Evolutionary conservation across 768 basidiomycete species (phyloP), one percentile per base, ranked within the genome.

Genomic region (Grammothele lineata): DNA sequence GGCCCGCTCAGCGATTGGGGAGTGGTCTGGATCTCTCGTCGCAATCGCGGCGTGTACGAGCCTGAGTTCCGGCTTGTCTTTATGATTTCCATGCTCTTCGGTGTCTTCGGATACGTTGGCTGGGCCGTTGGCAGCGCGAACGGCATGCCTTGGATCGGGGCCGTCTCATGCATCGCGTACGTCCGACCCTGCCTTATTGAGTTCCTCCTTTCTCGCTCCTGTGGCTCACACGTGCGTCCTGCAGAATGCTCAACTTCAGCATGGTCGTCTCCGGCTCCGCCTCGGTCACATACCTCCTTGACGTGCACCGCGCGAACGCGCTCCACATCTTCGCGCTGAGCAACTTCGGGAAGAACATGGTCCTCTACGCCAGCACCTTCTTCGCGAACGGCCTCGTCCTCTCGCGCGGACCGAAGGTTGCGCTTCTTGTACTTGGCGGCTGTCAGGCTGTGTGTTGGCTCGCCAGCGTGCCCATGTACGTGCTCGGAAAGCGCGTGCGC

Each of bases 61-160:
- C 72, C 74, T 1, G 73, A 76, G 53, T 73, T 69, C 55, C 62
- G 71, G 18, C 68, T 75, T 10, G 48, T 70, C 33, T 71, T 74
- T 58, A 62, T 72, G 48, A 37, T 65, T 8, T 60, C 65, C 11
- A 74, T 73, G 71, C 59, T 74, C 11, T 63, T 72, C 48, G 70
- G 70, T 12, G 62, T 73, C 3, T 69, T 72, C 48, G 74, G 71
- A n/a, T 75, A 71, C 55, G 64, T 66, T 18, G 70, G 72, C 38
- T 74, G 72, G 72, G 71, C 69, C 48, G 68, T 71, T 62, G 54
- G 71, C 56, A 71, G 66, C 10, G 64, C 63, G 6, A 66, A 70
- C 47, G 62, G 63, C 21, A 71, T 73, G 68, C 70, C 70, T 2
- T 73, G 71, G 71, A 73, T 71, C 46, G 71, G 71, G 21, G 71